A percentile compares a stretch with the other conserved stretches of the same genome.
Conservation (phyloP, 441 rosid genomes). For the Adansonia gregorii region DNA sequence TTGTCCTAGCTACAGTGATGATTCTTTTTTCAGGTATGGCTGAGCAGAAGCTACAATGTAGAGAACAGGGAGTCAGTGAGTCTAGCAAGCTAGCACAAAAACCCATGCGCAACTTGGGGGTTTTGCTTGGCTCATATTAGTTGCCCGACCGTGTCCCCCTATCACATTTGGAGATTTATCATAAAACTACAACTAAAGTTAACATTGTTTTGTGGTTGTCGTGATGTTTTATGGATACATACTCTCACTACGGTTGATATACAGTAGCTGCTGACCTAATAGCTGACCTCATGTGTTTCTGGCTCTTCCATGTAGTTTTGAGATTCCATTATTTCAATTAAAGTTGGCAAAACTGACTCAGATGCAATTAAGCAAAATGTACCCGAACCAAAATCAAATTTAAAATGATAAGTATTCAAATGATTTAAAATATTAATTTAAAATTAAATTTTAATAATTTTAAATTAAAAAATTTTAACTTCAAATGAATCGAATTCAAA, state of each 20-base stretch:
- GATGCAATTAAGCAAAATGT: too few species aligned
- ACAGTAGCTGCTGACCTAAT: constrained; percentile 9
- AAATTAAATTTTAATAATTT: too few species aligned
- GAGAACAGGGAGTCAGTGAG: neutral
- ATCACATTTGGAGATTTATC: neutral
- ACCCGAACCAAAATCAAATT: too few species aligned
- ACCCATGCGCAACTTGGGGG: constrained; percentile 17
- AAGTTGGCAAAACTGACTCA: too few species aligned
- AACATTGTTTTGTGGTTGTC: constrained; percentile 7
- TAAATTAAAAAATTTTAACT: too few species aligned
- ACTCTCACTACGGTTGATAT: neutral
- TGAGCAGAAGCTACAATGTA: neutral
- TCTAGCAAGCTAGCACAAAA: constrained; percentile 15
- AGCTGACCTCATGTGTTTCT: neutral
- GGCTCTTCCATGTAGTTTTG: neutral
- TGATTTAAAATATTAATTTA: too few species aligned
- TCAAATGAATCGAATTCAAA: too few species aligned
- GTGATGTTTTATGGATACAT: constrained; percentile 12
- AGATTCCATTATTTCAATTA: neutral
- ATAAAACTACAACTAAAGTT: neutral
- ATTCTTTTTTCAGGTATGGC: neutral
- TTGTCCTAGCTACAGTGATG: neutral
- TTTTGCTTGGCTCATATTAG: constrained; percentile 7
- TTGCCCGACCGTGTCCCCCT: constrained; percentile 21
- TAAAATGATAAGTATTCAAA: too few species aligned